Percentiles rank a stretch among this genome's conserved stretches.
Evolutionary conservation across 1,139 yeast species (phyloP).

Genomic region (Pichia sp.): DNA sequence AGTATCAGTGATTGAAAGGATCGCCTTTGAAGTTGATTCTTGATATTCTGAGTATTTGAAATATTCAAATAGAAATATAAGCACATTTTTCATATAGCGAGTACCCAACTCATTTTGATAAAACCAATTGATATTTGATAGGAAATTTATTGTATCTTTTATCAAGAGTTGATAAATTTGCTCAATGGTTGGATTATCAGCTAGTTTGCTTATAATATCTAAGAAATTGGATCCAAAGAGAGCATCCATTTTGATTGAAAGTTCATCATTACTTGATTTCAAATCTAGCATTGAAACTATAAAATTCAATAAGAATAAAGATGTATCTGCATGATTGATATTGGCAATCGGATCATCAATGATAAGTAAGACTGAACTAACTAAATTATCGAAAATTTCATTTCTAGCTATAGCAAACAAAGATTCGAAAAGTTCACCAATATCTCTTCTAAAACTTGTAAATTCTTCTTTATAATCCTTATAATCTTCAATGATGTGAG

Average conservation of each 20-base stretch:
- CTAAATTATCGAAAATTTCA: constrained; percentile 46
- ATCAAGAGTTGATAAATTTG: constrained; percentile 23
- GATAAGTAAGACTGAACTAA: constrained; percentile 33
- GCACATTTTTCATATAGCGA: constrained; percentile 38
- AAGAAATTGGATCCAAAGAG: constrained; percentile 29
- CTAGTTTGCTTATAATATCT: constrained; percentile 18
- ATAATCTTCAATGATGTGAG: constrained; percentile 31
- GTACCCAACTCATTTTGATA: constrained; percentile 36
- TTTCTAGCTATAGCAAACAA: constrained; percentile 58
- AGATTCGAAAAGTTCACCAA: constrained; percentile 67
- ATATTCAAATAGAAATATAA: constrained; percentile 41
- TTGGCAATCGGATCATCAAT: constrained; percentile 11
- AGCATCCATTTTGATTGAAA: constrained; percentile 24
- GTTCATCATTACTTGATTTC: constrained; percentile 24
- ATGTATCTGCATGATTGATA: constrained; percentile 52
- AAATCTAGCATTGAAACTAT: constrained; percentile 41
- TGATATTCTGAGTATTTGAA: constrained; percentile 27
- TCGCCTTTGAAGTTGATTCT: constrained; percentile 48
- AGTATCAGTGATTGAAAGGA: constrained; percentile 53
- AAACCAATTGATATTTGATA: constrained; percentile 51
- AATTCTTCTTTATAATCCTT: constrained; percentile 43
- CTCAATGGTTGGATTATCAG: constrained; percentile 16
- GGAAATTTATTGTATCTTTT: constrained; percentile 43
- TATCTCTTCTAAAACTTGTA: constrained; percentile 58
- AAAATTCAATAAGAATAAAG: constrained; percentile 54